phyloP scores from a whole-genome alignment of 2,329 filamentous ascomycete species.

The Onygena corvina region DNA sequence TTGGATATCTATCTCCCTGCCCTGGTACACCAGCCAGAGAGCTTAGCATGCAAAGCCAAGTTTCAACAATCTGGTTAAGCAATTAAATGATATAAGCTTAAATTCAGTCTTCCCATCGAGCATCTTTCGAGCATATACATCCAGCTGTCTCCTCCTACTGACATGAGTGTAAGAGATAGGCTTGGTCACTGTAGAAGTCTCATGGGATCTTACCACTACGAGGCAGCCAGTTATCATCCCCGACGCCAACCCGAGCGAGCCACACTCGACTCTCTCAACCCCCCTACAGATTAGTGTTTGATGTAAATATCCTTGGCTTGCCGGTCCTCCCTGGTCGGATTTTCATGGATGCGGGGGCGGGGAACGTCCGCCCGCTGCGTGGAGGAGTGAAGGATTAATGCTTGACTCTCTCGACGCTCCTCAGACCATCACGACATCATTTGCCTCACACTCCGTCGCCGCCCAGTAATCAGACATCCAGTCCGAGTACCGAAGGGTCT shows the following conservation, averaged over 20 bases:
- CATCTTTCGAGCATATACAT: neutral
- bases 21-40: too few relatives aligned
- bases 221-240: too few relatives aligned
- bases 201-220: too few relatives aligned
- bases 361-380: neutral
- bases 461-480: neutral
- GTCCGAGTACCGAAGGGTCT: neutral
- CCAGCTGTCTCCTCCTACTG: neutral
- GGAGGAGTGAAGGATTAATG: too few relatives aligned
- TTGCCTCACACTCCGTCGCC: neutral
- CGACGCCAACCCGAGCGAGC: too few relatives aligned
- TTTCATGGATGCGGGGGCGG: neutral
- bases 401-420: neutral
- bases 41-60: neutral
- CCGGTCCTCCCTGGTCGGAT: neutral
- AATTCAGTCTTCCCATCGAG: neutral
- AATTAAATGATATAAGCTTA: neutral
- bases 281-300: neutral
- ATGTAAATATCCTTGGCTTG: conserved; percentile 1
- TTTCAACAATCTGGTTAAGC: too few relatives aligned
- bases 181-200: too few relatives aligned
- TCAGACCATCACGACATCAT: neutral
- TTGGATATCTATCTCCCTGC: too few relatives aligned
- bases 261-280: neutral
- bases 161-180: too few relatives aligned